Conservation (phyloP, 2,329 filamentous ascomycete species). For the Colletotrichum euphorbiae region DNA sequence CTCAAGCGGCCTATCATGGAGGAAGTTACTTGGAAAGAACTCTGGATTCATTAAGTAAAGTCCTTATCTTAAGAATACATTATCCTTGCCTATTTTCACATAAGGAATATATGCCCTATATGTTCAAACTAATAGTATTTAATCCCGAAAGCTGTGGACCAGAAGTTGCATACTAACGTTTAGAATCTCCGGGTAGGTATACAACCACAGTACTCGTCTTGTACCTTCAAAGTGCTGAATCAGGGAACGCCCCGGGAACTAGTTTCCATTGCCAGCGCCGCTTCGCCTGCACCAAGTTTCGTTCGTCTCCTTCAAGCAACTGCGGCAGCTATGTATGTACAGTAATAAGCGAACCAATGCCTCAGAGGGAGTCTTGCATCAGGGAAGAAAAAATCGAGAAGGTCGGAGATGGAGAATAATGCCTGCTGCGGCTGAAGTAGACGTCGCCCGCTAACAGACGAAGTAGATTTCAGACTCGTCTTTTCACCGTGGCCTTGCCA, state of each 20-base stretch:
- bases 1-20: too few relatives aligned
- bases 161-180: too few relatives aligned
- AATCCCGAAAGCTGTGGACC: too few relatives aligned
- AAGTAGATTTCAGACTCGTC: not conserved
- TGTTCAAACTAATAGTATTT: too few relatives aligned
- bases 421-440: not conserved
- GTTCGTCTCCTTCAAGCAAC: slow-evolving; percentile 5
- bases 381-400: slow-evolving; percentile 1
- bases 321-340: slow-evolving; percentile 8
- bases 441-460: not conserved
- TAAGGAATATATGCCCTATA: too few relatives aligned
- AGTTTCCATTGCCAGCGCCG: slow-evolving; percentile 6
- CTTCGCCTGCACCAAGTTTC: slow-evolving; percentile 17
- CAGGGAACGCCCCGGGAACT: slow-evolving; percentile 21
- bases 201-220: slow-evolving; percentile 27
- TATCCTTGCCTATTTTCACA: too few relatives aligned
- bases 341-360: slow-evolving; percentile 14
- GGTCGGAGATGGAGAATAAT: not conserved
- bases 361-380: not conserved
- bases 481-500: not conserved
- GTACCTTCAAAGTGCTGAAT: slow-evolving; percentile 14
- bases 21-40: too few relatives aligned
- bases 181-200: too few relatives aligned
- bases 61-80: too few relatives aligned
- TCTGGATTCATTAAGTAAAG: too few relatives aligned